Percentiles rank a stretch among this genome's conserved stretches.
phyloP scores from a whole-genome alignment of 345 rosid genomes.

The Kandelia obovata region DNA sequence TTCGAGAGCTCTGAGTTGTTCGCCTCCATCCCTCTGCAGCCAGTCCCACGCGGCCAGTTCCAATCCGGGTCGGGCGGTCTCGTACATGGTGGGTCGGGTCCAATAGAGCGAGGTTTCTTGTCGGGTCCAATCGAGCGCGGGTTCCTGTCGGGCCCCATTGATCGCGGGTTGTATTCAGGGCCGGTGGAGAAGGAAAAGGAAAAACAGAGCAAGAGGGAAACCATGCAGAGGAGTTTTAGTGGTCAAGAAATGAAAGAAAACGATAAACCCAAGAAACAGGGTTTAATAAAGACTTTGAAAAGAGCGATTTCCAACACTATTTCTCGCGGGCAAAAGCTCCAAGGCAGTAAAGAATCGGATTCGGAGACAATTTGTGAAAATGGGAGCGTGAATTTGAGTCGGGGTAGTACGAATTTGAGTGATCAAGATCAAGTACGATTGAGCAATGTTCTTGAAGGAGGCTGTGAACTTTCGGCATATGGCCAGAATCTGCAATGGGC shows the following conservation, averaged over 20 bases:
- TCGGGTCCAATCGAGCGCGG: slow-evolving; percentile 94
- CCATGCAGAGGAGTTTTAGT: slow-evolving; percentile 52
- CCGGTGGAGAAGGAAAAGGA: slow-evolving; percentile 35
- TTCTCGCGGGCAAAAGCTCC: slow-evolving; percentile 59
- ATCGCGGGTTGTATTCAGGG: slow-evolving; percentile 32
- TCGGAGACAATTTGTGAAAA: neutral
- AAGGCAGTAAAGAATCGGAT: slow-evolving; percentile 46
- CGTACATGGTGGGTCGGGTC: slow-evolving; percentile 35
- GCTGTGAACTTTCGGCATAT: slow-evolving; percentile 37
- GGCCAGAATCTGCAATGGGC: slow-evolving; percentile 84
- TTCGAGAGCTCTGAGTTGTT: slow-evolving; percentile 87
- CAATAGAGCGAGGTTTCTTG: slow-evolving; percentile 71
- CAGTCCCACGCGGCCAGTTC: slow-evolving; percentile 50
- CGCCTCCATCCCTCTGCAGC: slow-evolving; percentile 81
- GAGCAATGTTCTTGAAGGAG: slow-evolving; percentile 4
- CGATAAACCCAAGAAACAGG: slow-evolving; percentile 8
- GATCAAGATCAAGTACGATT: neutral
- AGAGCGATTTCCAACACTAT: slow-evolving; percentile 66
- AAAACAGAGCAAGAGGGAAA: slow-evolving; percentile 22
- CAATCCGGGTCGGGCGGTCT: neutral
- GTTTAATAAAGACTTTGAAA: slow-evolving; percentile 13
- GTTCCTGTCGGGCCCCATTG: slow-evolving; percentile 17
- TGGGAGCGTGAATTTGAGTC: neutral
- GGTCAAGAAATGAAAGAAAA: slow-evolving; percentile 13
- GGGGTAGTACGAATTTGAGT: slow-evolving; percentile 3